Evolutionary conservation across 2,329 filamentous ascomycete genomes (phyloP).

Genomic region (Trichoderma oligosporum): DNA sequence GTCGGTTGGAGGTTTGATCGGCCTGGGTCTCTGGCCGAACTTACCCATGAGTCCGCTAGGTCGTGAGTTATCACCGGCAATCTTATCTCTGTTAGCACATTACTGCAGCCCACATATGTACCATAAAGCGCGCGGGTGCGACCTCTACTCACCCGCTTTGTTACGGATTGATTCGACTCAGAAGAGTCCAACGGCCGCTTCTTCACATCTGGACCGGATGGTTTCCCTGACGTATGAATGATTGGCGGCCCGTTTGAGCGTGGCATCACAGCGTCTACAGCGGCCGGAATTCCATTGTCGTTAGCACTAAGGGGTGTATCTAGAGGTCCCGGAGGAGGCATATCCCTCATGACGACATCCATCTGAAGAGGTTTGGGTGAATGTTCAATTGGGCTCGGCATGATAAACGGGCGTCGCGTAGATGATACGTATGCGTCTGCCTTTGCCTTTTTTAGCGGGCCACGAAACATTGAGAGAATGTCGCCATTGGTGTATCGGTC

Average conservation of each 20-base stretch:
- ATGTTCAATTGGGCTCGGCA: neutral
- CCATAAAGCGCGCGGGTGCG: neutral
- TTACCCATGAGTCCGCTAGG: conserved; percentile 36
- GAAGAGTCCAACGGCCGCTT: conserved; percentile 44
- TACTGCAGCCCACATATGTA: neutral
- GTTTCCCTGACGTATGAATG: conserved; percentile 35
- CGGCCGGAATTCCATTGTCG: conserved; percentile 4
- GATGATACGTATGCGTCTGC: conserved; percentile 24
- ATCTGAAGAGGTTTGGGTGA: neutral
- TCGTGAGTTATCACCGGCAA: conserved; percentile 31
- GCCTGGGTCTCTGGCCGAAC: conserved; percentile 33
- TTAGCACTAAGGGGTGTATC: neutral
- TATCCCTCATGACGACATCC: conserved; percentile 22
- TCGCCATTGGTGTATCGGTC: conserved; percentile 71
- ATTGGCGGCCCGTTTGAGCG: conserved; percentile 35
- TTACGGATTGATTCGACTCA: conserved; percentile 30
- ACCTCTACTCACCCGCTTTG: conserved; percentile 41
- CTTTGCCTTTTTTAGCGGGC: conserved; percentile 39
- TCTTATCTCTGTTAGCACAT: conserved; percentile 30
- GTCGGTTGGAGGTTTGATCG: conserved; percentile 38
- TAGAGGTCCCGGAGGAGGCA: neutral
- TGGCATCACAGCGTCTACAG: conserved; percentile 19
- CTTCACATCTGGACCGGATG: conserved; percentile 31
- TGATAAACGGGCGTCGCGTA: neutral
- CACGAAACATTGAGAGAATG: conserved; percentile 47